Evolutionary conservation across 768 basidiomycete genomes (phyloP).

Genomic region (Porphyrellus cyaneotinctus): DNA sequence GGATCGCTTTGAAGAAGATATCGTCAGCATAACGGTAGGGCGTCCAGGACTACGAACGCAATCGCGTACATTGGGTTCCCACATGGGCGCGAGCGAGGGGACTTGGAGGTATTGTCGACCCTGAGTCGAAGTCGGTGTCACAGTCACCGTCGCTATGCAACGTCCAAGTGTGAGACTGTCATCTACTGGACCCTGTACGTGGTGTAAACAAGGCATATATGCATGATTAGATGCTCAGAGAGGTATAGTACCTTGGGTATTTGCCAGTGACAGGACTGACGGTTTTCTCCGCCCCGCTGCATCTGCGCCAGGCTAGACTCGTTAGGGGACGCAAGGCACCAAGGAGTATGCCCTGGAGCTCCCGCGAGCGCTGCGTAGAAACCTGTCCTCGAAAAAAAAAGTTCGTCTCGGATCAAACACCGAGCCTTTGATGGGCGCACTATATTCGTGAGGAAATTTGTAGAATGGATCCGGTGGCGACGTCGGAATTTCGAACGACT

Average conservation of each 20-base stretch:
- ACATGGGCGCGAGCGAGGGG: constrained; percentile 8
- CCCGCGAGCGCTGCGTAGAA: constrained; percentile 22
- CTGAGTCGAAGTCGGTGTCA: not conserved
- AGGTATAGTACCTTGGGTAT: not conserved
- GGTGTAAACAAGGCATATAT: not conserved
- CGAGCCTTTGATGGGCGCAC: not conserved
- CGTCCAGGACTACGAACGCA: not conserved
- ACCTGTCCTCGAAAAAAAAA: constrained; percentile 7
- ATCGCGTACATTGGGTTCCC: constrained; percentile 12
- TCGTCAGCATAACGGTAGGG: not conserved
- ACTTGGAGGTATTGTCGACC: constrained; percentile 15
- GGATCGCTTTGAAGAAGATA: not conserved
- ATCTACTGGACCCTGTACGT: not conserved
- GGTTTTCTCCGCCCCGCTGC: not conserved
- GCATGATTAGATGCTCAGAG: too few relatives aligned
- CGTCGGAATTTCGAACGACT: constrained; percentile 28
- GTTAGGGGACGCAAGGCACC: not conserved
- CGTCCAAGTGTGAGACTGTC: not conserved
- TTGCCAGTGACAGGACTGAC: too few relatives aligned
- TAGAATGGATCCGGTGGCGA: constrained; percentile 25
- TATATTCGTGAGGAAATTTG: constrained; percentile 25
- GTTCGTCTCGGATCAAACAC: not conserved
- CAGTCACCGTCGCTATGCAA: not conserved
- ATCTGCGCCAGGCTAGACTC: not conserved
- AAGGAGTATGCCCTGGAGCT: constrained; percentile 17